Evolutionary conservation across 768 basidiomycete species (phyloP), one percentile per base, ranked within the genome.

Genomic region (Gloeopeniophorella convolvens): DNA sequence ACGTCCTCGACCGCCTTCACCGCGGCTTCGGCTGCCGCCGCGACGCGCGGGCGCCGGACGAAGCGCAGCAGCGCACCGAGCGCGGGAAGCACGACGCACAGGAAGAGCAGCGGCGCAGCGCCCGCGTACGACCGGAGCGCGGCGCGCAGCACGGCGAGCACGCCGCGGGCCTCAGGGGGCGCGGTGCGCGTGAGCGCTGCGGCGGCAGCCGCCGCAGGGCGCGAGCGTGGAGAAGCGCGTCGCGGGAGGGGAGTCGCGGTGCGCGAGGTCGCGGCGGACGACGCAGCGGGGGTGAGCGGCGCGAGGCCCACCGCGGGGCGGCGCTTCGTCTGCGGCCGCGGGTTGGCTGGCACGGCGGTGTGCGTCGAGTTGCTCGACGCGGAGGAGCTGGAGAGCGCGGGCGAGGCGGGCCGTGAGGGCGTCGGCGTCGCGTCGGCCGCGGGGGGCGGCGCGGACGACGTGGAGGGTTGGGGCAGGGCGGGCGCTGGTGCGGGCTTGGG

Each of bases 281-380:
- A 48, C 2, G 33, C n/a, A 15, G 26, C 5, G 2, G 36, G 30
- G 3, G 35, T 27, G 24, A 24, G 23, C 16, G 34, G n/a, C 12
- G 34, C 28, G 9, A n/a, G 50, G 16, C 24, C 6, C 2, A 50
- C 15, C 7, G 47, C 30, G 11, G 36, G 36, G 10, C 21, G 12
- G n/a, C 48, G 30, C 28, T 13, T 24, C 5, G 31, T 15, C 15
- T 21, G 40, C 15, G 47, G 47, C 11, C 42, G 55, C 9, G 56
- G 50, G 5, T 56, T 58, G 1, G 48, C 12, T 6, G 57, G 57
- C 1, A 58, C 57, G 9, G 50, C 55, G 28, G 57, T 58, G 26
- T 55, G 55, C 2, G 57, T 58, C 16, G 55, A 58, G 16, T 40
- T 58, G 34, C 42, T 57, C 26, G 57, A 58, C 32, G 45, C 31